These are phyloP conservation scores for Lachnum nothofagi DNA, from an alignment of 2,329 filamentous ascomycete species.

Conservation along the genomic window DNA sequence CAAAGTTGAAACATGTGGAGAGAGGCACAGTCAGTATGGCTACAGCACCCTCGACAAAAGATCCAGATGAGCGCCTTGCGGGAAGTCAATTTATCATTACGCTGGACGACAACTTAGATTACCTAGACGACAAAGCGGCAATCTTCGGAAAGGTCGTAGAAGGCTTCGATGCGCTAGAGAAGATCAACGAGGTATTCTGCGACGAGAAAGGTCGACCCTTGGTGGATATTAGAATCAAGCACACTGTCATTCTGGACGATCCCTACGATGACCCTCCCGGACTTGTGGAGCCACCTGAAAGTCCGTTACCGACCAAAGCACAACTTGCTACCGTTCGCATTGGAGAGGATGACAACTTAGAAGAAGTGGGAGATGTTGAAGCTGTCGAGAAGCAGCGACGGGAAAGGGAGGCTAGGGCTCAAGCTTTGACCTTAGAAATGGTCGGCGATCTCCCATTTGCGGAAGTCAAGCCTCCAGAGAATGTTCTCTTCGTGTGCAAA, in stretches of 20 bases:
- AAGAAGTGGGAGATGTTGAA: conserved; percentile 72
- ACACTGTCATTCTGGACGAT: conserved; percentile 88
- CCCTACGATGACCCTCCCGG: conserved; percentile 79
- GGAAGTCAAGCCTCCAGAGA: conserved; percentile 94
- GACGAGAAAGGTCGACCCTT: conserved; percentile 82
- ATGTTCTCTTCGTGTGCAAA: conserved; percentile 97
- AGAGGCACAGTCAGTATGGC: conserved; percentile 96
- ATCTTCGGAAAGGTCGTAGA: conserved; percentile 95
- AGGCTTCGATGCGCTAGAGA: conserved; percentile 88
- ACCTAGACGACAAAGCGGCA: conserved; percentile 85
- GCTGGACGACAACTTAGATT: conserved; percentile 82
- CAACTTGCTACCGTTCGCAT: conserved; percentile 91
- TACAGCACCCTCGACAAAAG: conserved; percentile 69
- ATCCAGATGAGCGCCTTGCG: conserved; percentile 76
- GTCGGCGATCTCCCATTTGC: conserved; percentile 96
- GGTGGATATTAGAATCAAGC: conserved; percentile 90
- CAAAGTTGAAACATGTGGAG: conserved; percentile 82
- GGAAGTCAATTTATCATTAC: conserved; percentile 94
- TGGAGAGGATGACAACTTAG: conserved; percentile 77
- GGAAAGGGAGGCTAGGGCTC: conserved; percentile 85
- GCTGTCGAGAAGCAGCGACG: conserved; percentile 71
- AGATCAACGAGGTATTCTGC: conserved; percentile 84
- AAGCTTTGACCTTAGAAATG: conserved; percentile 93
- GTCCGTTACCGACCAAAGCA: conserved; percentile 73
- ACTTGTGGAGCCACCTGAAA: conserved; percentile 70